Percentiles rank a stretch among this genome's conserved stretches.
phyloP scores from a whole-genome alignment of 2,329 filamentous ascomycete species.

The Colletotrichum viniferum region DNA sequence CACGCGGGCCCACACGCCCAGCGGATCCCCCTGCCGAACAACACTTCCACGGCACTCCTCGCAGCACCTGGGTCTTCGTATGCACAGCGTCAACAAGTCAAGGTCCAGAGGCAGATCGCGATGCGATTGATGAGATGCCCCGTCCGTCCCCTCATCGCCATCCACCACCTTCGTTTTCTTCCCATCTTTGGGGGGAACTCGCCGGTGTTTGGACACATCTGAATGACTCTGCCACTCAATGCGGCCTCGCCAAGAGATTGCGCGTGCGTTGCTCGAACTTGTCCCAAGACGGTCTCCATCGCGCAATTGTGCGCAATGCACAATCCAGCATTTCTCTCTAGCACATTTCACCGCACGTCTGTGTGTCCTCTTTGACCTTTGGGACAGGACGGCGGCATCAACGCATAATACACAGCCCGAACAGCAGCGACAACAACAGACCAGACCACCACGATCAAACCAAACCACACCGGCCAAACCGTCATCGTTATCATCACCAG shows the following conservation, averaged over 20 bases:
- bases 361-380: background rate
- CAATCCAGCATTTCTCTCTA: background rate
- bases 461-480: background rate
- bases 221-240: constrained; percentile 16
- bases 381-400: background rate
- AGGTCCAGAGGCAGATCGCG: background rate
- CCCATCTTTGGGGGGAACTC: background rate
- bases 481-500: background rate
- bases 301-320: constrained; percentile 5
- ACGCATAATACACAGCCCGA: background rate
- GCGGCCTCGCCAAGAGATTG: background rate
- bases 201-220: background rate
- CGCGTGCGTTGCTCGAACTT: background rate
- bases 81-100: background rate
- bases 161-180: background rate
- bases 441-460: constrained; percentile 17
- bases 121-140: constrained; percentile 3
- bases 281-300: constrained; percentile 16
- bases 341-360: background rate
- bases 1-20: background rate
- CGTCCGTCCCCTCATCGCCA: background rate
- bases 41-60: background rate
- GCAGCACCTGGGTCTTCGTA: too few relatives aligned
- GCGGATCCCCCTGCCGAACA: background rate
- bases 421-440: background rate